Evolutionary conservation across 140 eudicot genomes (phyloP).

Genomic region (Erigeron philadelphicus): DNA sequence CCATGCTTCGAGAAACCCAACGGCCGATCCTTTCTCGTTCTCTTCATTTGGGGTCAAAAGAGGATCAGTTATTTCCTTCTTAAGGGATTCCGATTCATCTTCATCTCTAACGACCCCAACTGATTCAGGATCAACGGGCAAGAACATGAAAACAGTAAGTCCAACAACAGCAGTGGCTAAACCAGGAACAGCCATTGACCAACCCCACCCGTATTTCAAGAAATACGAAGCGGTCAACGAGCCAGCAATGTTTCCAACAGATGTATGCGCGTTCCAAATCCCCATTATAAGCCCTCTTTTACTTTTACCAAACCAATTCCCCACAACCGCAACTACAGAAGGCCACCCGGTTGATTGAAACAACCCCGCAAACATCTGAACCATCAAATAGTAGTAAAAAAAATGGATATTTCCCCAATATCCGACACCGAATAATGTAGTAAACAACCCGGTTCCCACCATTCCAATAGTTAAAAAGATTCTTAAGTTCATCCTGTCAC

Average conservation of each 20-base stretch:
- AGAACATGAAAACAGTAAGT: slow-evolving; percentile 46
- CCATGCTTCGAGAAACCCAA: slow-evolving; percentile 86
- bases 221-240: slow-evolving; percentile 67
- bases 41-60: slow-evolving; percentile 32
- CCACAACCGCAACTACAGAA: slow-evolving; percentile 92
- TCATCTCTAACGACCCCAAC: slow-evolving; percentile 50
- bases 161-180: slow-evolving; percentile 53
- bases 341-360: slow-evolving; percentile 99
- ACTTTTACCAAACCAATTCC: slow-evolving; percentile 95
- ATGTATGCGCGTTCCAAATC: slow-evolving; percentile 89
- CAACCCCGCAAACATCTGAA: slow-evolving; percentile 88
- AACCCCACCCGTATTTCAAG: slow-evolving; percentile 93
- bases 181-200: slow-evolving; percentile 94
- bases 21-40: slow-evolving; percentile 38
- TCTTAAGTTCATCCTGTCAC: slow-evolving; percentile 77
- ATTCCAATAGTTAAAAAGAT: slow-evolving; percentile 76
- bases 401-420: slow-evolving; percentile 69
- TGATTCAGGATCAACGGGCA: slow-evolving; percentile 78
- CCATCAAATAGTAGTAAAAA: slow-evolving; percentile 64
- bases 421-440: slow-evolving; percentile 76
- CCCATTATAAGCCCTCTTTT: slow-evolving; percentile 96
- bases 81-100: slow-evolving; percentile 39
- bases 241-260: slow-evolving; percentile 82
- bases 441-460: slow-evolving; percentile 92
- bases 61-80: slow-evolving; percentile 41